phyloP scores from a whole-genome alignment of 2,329 filamentous ascomycete species.

The Colletotrichum liaoningense region DNA sequence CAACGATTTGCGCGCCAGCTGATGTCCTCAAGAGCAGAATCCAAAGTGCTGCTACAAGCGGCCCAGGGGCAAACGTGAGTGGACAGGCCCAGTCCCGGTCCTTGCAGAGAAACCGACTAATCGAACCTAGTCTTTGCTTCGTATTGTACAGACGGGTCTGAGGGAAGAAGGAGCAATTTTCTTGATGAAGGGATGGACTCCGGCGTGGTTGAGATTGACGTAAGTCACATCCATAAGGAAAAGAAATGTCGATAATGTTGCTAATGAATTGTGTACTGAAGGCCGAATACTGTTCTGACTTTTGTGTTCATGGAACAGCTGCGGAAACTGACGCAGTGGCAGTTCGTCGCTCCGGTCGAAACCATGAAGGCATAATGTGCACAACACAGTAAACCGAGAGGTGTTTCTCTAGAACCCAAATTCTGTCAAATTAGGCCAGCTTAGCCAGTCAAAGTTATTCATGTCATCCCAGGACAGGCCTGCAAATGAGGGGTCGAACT shows the following conservation, averaged over 20 bases:
- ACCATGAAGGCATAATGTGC: conserved; percentile 28
- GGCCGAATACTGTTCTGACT: conserved; percentile 57
- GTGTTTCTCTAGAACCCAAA: conserved; percentile 45
- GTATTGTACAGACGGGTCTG: conserved; percentile 48
- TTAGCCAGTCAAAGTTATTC: conserved; percentile 68
- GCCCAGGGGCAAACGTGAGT: conserved; percentile 27
- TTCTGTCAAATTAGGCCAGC: conserved; percentile 57
- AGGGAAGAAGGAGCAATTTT: conserved; percentile 53
- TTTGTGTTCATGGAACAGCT: conserved; percentile 60
- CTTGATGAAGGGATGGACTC: conserved; percentile 59
- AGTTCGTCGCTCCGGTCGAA: conserved; percentile 23
- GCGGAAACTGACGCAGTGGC: conserved; percentile 43
- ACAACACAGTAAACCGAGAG: background rate
- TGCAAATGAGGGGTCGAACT: conserved; percentile 65
- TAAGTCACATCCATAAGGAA: conserved; percentile 34
- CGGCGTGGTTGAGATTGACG: conserved; percentile 57
- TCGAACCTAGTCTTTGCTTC: conserved; percentile 44
- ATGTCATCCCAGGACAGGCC: conserved; percentile 70
- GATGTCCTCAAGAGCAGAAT: conserved; percentile 58
- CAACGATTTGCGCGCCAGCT: conserved; percentile 56
- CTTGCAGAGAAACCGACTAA: background rate
- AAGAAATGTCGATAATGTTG: conserved; percentile 31
- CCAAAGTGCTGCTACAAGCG: conserved; percentile 45
- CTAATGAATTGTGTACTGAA: conserved; percentile 38
- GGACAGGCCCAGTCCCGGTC: background rate